These are phyloP conservation scores for Barnettozyma botsteinii DNA, from an alignment of 805 yeast genomes.

Conservation along the genomic window DNA sequence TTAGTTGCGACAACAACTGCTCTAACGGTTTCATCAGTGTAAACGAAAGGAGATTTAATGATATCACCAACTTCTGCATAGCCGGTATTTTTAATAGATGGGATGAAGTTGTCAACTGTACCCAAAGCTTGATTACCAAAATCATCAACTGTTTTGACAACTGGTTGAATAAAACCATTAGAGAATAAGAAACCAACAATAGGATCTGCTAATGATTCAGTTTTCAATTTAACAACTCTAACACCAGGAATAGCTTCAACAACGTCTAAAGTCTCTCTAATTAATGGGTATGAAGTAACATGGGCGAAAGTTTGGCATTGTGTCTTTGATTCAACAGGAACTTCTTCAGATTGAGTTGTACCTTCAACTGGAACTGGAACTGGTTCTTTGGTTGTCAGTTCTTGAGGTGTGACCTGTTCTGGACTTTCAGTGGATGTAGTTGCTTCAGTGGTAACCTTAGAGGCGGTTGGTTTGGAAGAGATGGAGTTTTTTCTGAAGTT, in stretches of 20 bases:
- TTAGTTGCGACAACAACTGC: constrained; percentile 31
- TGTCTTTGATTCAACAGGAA: background rate
- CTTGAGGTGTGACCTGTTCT: background rate
- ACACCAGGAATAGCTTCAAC: constrained; percentile 33
- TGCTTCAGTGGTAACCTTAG: background rate
- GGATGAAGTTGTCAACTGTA: constrained; percentile 52
- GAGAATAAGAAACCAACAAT: constrained; percentile 27
- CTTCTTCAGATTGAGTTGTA: background rate
- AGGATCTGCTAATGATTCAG: constrained; percentile 27
- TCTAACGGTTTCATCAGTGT: constrained; percentile 35
- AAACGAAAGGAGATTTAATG: constrained; percentile 46
- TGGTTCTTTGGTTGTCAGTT: too few species aligned
- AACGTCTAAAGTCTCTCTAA: constrained; percentile 34
- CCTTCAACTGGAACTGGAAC: background rate
- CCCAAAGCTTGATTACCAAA: constrained; percentile 50
- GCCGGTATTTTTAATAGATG: constrained; percentile 51
- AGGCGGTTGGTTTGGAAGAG: background rate
- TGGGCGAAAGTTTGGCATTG: constrained; percentile 28
- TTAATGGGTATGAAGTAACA: constrained; percentile 43
- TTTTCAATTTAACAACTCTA: constrained; percentile 29
- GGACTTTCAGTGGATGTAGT: background rate
- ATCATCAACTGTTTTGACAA: constrained; percentile 44
- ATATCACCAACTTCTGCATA: constrained; percentile 43
- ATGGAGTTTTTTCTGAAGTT: constrained; percentile 5
- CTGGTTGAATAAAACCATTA: constrained; percentile 35